Evolutionary conservation across 2,329 filamentous ascomycete species (phyloP), one percentile per base, ranked within the genome.

Genomic region (Penicillium janthinellum): DNA sequence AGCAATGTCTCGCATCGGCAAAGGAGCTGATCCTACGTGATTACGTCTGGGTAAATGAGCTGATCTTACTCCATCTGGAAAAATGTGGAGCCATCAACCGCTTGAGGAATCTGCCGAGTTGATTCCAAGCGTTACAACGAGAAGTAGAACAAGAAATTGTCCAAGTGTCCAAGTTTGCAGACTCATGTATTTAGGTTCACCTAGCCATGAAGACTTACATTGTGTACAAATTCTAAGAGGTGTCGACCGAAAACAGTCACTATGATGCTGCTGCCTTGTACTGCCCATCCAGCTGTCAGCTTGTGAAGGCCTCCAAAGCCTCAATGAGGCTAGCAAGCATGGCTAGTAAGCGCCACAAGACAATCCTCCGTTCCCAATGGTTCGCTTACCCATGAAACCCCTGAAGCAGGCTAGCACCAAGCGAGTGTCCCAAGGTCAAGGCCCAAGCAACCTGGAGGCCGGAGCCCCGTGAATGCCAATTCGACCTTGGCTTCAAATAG

Each of bases 401-500:
- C 25, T 54, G 39, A 44, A n/a, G 20, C 20, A 20, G 20, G 20
- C 20, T 20, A 20, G 20, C 20, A 20, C 2, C 20, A 20, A 20
- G 39, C 15, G 52, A 54, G 52, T 8, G 7, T 8, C 28, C 22
- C 22, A 22, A 22, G 22, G 4, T 22, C 22, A 22, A 8, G 39
- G 35, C 39, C 49, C n/a, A 52, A 38, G 15, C 35, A 54, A n/a
- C 12, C 20, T 34, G 51, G 34, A 54, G 22, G 37, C 52, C 7
- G 28, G 52, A 54, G 38, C 25, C 37, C 28, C 39, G 12, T 12
- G 5, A 28, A 54, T 35, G 39, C 52, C 52, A 54, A 45, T 45
- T 22, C 28, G 39, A 54, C 20, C 52, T 54, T 45, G 39, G 52
- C 52, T 54, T 54, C 35, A 14, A 54, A 54, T 45, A 54, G 52